These are phyloP conservation scores for Penicillium decumbens DNA, from an alignment of 2,329 filamentous ascomycete species.

Conservation along the genomic window DNA sequence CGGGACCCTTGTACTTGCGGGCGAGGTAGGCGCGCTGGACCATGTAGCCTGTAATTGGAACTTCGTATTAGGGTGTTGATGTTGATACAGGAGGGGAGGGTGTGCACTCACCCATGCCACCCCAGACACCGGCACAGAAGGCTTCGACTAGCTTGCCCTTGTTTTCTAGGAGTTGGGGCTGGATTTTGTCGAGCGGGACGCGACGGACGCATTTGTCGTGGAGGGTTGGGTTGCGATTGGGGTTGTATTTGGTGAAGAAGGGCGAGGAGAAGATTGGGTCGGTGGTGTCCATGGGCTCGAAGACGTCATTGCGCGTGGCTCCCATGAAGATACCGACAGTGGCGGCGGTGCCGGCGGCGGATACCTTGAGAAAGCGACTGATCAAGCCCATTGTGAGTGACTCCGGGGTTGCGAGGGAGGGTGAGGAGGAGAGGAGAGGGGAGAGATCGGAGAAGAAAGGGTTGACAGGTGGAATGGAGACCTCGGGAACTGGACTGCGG, in stretches of 20 bases:
- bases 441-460: neutral
- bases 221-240: conserved; percentile 57
- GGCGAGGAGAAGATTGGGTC: conserved; percentile 60
- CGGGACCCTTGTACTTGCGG: conserved; percentile 54
- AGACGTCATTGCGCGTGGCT: conserved; percentile 52
- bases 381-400: conserved; percentile 52
- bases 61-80: neutral
- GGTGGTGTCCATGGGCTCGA: conserved; percentile 55
- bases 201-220: conserved; percentile 62
- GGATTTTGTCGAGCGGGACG: conserved; percentile 60
- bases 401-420: neutral
- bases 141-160: conserved; percentile 58
- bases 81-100: neutral
- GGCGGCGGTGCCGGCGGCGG: conserved; percentile 47
- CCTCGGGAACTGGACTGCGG: no score
- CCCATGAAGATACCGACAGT: conserved; percentile 52
- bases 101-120: conserved; percentile 54
- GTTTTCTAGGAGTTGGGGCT: conserved; percentile 60
- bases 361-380: conserved; percentile 41
- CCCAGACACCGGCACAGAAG: conserved; percentile 65
- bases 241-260: conserved; percentile 58
- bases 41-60: conserved; percentile 33
- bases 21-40: conserved; percentile 57
- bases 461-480: no score
- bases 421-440: neutral